phyloP scores from a whole-genome alignment of 768 basidiomycete genomes.

The Rubroboletus satanas region DNA sequence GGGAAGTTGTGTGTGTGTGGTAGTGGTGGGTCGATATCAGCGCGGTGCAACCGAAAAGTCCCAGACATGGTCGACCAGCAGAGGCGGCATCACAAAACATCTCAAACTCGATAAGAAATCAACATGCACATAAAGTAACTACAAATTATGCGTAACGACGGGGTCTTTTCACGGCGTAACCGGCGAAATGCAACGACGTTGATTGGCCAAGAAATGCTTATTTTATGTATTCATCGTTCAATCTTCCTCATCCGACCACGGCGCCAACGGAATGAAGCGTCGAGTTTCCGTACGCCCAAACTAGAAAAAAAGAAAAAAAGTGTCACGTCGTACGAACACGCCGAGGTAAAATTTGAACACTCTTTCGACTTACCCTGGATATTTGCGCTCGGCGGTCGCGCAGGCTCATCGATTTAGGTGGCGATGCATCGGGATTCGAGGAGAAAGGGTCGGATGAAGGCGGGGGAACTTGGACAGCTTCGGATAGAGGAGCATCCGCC shows the following conservation, averaged over 20 bases:
- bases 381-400: constrained; percentile 33
- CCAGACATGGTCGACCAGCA: not conserved
- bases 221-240: constrained; percentile 13
- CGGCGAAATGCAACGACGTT: constrained; percentile 8
- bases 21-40: not conserved
- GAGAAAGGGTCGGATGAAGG: not conserved
- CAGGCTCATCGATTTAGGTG: constrained; percentile 28
- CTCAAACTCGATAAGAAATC: not conserved
- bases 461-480: not conserved
- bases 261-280: constrained; percentile 27
- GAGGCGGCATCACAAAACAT: not conserved
- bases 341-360: not conserved
- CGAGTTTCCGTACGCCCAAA: constrained; percentile 25
- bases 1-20: not conserved
- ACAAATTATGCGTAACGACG: not conserved
- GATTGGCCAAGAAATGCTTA: constrained; percentile 15
- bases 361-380: constrained; percentile 16
- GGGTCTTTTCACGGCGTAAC: constrained; percentile 9
- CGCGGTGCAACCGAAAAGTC: not conserved
- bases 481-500: not conserved
- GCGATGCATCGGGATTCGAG: constrained; percentile 8
- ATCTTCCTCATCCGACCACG: constrained; percentile 32
- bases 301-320: constrained; percentile 13
- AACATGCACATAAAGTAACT: not conserved
- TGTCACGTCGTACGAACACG: not conserved